Evolutionary conservation across 2,329 filamentous ascomycete species (phyloP), one percentile per base, ranked within the genome.

Genomic region (Phyllosticta ampelicida): DNA sequence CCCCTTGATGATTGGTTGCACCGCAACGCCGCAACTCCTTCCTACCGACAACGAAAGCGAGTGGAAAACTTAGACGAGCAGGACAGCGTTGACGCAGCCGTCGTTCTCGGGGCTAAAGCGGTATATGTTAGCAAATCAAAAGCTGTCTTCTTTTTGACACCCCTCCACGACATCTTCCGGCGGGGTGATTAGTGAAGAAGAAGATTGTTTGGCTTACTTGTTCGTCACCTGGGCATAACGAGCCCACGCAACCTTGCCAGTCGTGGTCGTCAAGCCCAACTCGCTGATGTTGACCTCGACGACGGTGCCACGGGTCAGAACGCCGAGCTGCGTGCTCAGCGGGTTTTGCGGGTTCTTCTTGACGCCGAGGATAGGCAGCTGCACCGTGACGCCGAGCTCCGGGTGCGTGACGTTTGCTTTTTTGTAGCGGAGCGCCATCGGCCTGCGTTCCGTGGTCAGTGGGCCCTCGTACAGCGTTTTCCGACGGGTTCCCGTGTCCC

Each of bases 201-300:
- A 6, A 28, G 29, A 21, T 5, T 29, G 18, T 18, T 5, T 54
- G 10, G 30, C 20, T 18, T 18, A 54, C 21, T 50, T 55, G 62
- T 71, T 71, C 10, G 68, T 71, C 23, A 70, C 62, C 19, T 61
- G 53, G 16, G 60, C 60, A 19, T 54, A 61, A 1, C 58, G 26
- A 65, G 89, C 90, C 91, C 91, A 96, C 6, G 92, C 89, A 9
- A 96, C 89, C 48, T 58, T 58, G 19, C 55, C 55, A n/a, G 50
- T 53, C 1, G 55, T 21, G 2, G 94, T 97, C 16, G 95, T 90
- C 61, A 97, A 78, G 62, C 94, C 94, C 62, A 97, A 75, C 71
- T 99, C 94, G 59, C 83, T 87, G 28, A 96, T 90, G 70, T 99
- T 96, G 67, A 97, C 90, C 74, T 97, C 92, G 68, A 92, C 84